Evolutionary conservation across 352 stramenopile species (phyloP), one percentile per base, ranked within the genome.

Genomic region (Globisporangium nodosum): DNA sequence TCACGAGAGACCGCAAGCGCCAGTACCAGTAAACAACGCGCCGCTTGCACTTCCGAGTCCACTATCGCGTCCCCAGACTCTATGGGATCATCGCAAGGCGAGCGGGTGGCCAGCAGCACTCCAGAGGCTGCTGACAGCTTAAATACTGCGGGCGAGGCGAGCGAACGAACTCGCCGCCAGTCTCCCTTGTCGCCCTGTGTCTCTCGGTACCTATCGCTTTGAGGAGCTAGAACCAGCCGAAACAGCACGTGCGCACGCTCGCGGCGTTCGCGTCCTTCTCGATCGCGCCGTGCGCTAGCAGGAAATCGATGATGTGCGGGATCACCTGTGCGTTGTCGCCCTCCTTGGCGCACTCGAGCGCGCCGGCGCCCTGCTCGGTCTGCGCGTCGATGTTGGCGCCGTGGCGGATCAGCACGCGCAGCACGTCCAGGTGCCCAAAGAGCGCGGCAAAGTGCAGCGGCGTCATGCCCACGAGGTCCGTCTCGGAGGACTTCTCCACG

Each of bases 391-490:
- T 57, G 42, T 66, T 33, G 20, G 60, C 60, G 48, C 60, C 60
- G 11, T 66, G 60, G 16, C 54, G 53, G 40, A 66, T 39, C 1
- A 66, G 49, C 21, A 61, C 43, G 3, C 47, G 53, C 37, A 66
- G 48, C 4, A 66, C 60, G n/a, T 60, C 53, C 27, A 66, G 24
- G 24, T 66, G 54, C 0, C 60, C 60, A 20, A 61, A 61, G 11
- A 61, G 54, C 21, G 54, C 60, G 0, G 60, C 60, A 49, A 66
- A 66, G 49, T 66, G 60, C 13, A 66, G 53, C 39, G 60, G 60
- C 54, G 54, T 66, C 60, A 61, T 66, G 27, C 60, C 60, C 18
- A 60, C 49, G n/a, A 66, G 39, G 27, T 61, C 54, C 11, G n/a
- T 11, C 21, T 63, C 58, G 39, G 35, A 61, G 18, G 39, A 56